Percentiles rank a stretch among this genome's conserved stretches.
phyloP scores from a whole-genome alignment of 768 basidiomycete genomes.

The Psilocybe cyanescens region DNA sequence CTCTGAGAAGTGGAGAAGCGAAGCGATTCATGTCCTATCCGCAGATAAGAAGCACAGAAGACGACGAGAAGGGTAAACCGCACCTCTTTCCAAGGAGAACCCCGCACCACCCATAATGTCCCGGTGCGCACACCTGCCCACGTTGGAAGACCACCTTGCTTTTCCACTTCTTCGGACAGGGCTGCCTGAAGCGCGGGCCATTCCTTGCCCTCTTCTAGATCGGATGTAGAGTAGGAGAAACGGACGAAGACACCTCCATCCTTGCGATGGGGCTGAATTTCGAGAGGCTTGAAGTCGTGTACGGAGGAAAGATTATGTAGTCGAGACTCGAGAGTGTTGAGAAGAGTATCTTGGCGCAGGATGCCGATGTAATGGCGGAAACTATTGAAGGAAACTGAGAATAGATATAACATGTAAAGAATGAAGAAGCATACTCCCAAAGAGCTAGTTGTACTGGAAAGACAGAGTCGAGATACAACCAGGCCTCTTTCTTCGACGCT shows the following conservation, averaged over 20 bases:
- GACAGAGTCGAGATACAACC: constrained; percentile 77
- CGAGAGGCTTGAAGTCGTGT: constrained; percentile 64
- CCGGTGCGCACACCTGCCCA: constrained; percentile 61
- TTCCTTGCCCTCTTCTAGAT: constrained; percentile 24
- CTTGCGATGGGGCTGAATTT: constrained; percentile 68
- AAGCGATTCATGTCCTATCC: constrained; percentile 83
- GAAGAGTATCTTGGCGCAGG: constrained; percentile 60
- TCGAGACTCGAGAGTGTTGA: constrained; percentile 47
- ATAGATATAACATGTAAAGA: constrained; percentile 9
- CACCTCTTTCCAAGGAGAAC: constrained; percentile 84
- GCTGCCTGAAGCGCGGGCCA: constrained; percentile 52
- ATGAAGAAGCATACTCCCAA: constrained; percentile 65
- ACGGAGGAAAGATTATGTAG: constrained; percentile 52
- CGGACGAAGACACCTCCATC: constrained; percentile 88
- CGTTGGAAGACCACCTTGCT: constrained; percentile 62
- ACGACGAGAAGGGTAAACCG: constrained; percentile 12
- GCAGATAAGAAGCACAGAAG: neutral
- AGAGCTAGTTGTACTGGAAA: constrained; percentile 73
- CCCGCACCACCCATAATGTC: constrained; percentile 73
- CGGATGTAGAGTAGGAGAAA: constrained; percentile 54
- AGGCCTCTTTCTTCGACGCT: constrained; percentile 43
- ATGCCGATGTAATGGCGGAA: constrained; percentile 67
- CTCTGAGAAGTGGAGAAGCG: constrained; percentile 70
- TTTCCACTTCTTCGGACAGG: constrained; percentile 44
- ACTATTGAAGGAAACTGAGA: constrained; percentile 36